Conservation (phyloP, 2,329 filamentous ascomycete species). For the Apiospora phragmitis region DNA sequence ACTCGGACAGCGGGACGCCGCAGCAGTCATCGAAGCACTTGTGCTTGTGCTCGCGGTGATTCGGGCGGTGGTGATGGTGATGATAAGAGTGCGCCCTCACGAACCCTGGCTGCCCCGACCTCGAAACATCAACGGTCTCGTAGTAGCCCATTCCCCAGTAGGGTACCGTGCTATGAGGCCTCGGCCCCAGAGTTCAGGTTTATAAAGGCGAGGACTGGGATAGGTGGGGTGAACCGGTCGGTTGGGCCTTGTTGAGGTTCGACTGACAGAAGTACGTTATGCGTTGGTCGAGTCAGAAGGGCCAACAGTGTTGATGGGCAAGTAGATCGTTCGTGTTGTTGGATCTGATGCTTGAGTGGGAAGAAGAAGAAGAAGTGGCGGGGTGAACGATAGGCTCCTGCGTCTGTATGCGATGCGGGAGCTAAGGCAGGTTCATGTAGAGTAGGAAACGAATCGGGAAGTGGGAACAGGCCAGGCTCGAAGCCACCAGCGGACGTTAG, state of each 20-base stretch:
- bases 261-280: slow-evolving; percentile 13
- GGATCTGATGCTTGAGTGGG: slow-evolving; percentile 17
- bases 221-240: not conserved
- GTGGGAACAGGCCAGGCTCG: slow-evolving; percentile 20
- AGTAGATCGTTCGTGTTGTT: not conserved
- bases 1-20: slow-evolving; percentile 26
- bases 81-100: slow-evolving; percentile 26
- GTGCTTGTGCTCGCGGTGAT: slow-evolving; percentile 11
- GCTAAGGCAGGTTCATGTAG: slow-evolving; percentile 21
- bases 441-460: slow-evolving; percentile 23
- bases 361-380: not conserved
- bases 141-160: not conserved
- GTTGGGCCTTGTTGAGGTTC: not conserved
- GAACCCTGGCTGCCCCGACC: slow-evolving; percentile 19
- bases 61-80: slow-evolving; percentile 18
- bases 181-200: not conserved
- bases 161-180: slow-evolving; percentile 11
- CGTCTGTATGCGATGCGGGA: slow-evolving; percentile 22
- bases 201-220: not conserved
- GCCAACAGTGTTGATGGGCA: not conserved
- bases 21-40: slow-evolving; percentile 28
- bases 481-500: slow-evolving; percentile 15
- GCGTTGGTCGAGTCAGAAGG: slow-evolving; percentile 11
- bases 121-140: slow-evolving; percentile 18
- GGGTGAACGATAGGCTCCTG: slow-evolving; percentile 16